Evolutionary conservation across 306 rosid genomes (phyloP).

Genomic region (Biancaea sappan): DNA sequence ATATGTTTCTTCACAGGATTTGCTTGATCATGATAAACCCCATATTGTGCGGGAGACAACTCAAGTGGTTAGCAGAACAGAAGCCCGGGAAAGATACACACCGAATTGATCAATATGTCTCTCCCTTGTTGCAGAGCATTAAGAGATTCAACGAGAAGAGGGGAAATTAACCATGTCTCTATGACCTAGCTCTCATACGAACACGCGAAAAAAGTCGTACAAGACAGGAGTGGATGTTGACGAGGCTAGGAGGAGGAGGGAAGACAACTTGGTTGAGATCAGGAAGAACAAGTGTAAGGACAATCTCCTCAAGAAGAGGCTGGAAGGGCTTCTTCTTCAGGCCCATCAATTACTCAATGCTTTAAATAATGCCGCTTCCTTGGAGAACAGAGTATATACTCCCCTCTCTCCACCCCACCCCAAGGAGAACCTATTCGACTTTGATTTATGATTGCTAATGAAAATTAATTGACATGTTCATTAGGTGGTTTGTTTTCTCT

Average conservation of each 20-base stretch:
- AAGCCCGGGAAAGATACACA: not conserved
- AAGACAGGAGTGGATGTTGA: slow-evolving; percentile 68
- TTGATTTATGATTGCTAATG: not conserved
- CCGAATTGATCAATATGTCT: not conserved
- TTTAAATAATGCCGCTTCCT: slow-evolving; percentile 33
- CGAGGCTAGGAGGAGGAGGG: slow-evolving; percentile 65
- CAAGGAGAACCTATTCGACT: not conserved
- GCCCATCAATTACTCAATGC: slow-evolving; percentile 54
- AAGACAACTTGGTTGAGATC: slow-evolving; percentile 65
- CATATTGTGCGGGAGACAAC: not conserved
- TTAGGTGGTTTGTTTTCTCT: not conserved
- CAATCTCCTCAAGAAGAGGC: slow-evolving; percentile 60
- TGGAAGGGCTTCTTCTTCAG: slow-evolving; percentile 52
- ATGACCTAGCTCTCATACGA: slow-evolving; percentile 55
- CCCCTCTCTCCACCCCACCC: not conserved
- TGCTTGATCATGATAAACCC: not conserved
- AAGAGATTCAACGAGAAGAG: not conserved
- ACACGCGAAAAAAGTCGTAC: slow-evolving; percentile 63
- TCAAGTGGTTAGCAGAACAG: not conserved
- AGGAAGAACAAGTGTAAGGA: slow-evolving; percentile 74
- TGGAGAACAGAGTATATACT: slow-evolving; percentile 48
- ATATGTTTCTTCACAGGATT: not conserved
- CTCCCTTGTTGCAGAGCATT: not conserved
- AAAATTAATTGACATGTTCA: not conserved
- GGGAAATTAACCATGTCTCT: slow-evolving; percentile 52